These are phyloP conservation scores for Tolypocladium amazonense DNA, from an alignment of 2,329 filamentous ascomycete genomes.

Conservation along the genomic window DNA sequence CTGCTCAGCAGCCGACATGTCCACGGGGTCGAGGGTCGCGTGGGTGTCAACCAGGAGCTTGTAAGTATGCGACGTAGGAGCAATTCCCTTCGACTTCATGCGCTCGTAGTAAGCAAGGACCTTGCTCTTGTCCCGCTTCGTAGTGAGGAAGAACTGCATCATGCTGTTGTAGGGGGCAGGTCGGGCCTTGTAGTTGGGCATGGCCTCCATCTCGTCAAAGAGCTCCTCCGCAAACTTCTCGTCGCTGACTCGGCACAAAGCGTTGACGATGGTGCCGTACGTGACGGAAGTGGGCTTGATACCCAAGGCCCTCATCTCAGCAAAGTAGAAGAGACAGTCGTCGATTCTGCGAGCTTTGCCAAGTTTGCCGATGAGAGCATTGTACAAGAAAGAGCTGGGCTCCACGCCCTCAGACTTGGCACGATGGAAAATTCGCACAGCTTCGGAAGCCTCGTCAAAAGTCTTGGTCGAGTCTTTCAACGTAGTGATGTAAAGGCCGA, in stretches of 20 bases:
- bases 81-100: slow-evolving; percentile 79
- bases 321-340: slow-evolving; percentile 96
- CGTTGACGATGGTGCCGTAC: slow-evolving; percentile 96
- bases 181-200: slow-evolving; percentile 97
- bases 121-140: slow-evolving; percentile 91
- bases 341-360: slow-evolving; percentile 97
- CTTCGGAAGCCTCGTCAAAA: slow-evolving; percentile 93
- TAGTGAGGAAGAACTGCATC: slow-evolving; percentile 98
- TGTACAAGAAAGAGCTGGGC: slow-evolving; percentile 95
- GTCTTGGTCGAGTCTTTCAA: slow-evolving; percentile 95
- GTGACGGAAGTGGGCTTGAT: slow-evolving; percentile 96
- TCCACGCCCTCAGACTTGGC: slow-evolving; percentile 90
- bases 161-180: slow-evolving; percentile 97
- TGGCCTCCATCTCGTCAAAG: slow-evolving; percentile 98
- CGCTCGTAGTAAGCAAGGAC: slow-evolving; percentile 90
- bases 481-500: slow-evolving; percentile 97
- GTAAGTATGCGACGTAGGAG: slow-evolving; percentile 90
- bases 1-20: slow-evolving; percentile 79
- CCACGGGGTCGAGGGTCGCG: slow-evolving; percentile 81
- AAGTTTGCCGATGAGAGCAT: slow-evolving; percentile 94
- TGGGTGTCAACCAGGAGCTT: slow-evolving; percentile 95
- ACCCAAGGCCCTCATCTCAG: slow-evolving; percentile 86
- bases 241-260: slow-evolving; percentile 90
- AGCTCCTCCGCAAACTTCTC: slow-evolving; percentile 96
- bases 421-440: slow-evolving; percentile 92